phyloP scores from a whole-genome alignment of 2,329 filamentous ascomycete genomes.

The Aureobasidium sp. region DNA sequence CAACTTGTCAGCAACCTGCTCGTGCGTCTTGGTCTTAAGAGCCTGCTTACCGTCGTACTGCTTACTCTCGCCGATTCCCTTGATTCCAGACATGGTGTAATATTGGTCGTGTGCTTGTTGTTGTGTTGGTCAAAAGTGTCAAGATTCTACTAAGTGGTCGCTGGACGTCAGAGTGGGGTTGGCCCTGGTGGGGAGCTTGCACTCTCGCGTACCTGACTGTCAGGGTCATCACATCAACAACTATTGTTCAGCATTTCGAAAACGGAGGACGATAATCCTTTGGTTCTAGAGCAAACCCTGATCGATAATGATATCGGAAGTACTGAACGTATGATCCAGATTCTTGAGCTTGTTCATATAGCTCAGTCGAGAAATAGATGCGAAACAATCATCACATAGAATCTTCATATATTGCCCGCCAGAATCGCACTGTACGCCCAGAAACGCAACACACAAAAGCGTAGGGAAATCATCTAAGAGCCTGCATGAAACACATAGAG shows the following conservation, averaged over 20 bases:
- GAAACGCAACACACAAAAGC: background rate
- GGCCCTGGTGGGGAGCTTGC: background rate
- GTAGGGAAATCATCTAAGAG: background rate
- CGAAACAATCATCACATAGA: too few relatives aligned
- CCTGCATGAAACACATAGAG: background rate
- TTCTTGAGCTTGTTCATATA: too few relatives aligned
- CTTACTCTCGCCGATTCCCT: constrained; percentile 56
- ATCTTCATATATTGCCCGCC: too few relatives aligned
- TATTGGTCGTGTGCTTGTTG: background rate
- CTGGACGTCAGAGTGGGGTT: background rate
- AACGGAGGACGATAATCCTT: too few relatives aligned
- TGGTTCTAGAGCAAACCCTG: too few relatives aligned
- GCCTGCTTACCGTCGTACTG: constrained; percentile 46
- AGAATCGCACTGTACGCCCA: too few relatives aligned
- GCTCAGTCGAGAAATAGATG: too few relatives aligned
- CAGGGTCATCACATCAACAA: background rate
- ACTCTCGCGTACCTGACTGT: background rate
- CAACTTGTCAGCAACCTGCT: constrained; percentile 17
- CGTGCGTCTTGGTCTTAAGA: background rate
- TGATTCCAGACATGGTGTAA: constrained; percentile 46
- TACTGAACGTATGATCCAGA: too few relatives aligned
- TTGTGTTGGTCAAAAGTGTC: background rate
- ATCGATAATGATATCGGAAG: too few relatives aligned
- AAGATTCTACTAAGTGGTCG: background rate
- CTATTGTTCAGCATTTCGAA: background rate